Evolutionary conservation across 2,329 filamentous ascomycete species (phyloP), one percentile per base, ranked within the genome.

Genomic region (Alternaria sp.): DNA sequence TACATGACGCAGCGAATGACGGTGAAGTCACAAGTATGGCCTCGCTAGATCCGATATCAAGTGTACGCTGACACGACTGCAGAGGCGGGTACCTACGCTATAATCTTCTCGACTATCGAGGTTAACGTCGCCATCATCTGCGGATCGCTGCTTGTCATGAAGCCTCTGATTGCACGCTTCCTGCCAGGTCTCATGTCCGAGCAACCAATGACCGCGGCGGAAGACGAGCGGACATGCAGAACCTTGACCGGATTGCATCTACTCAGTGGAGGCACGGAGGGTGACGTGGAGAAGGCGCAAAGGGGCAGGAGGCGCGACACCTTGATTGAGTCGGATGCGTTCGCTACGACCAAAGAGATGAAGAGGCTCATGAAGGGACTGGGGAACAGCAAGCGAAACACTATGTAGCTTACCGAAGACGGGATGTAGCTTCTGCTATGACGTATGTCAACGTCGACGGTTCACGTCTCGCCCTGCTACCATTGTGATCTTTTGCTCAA

Each of bases 101-200:
- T 82, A 6, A 75, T 80, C 11, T 83, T 81, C 76, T 81, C 79
- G 3, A 75, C 75, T 2, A 71, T 80, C 44, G 82, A 84, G 70
- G 74, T 80, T 52, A 83, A 83, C 53, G 73, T 82, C 2, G 80
- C 81, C 23, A 82, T 84, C 65, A 77, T 81, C 5, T 84, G 81
- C 67, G 81, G 81, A 11, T 83, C 79, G 3, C 63, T 84, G 17
- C 70, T 83, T 1, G 80, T 81, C 3, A 75, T 84, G 63, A 83
- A 82, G 55, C 81, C 80, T 7, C 70, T 83, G 9, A 61, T 83
- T 56, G 67, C 71, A 8, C 74, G 70, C 15, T 63, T 78, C 46
- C 77, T 79, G 19, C 81, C 81, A 1, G 64, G 64, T 3, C 57
- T 81, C 21, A 61, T 77, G 21, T 57, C 63, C 5, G 68, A 70